A percentile compares a stretch with the other conserved stretches of the same genome.
phyloP scores from a whole-genome alignment of 495 filamentous ascomycete species.

The Daldinia vernicosa region DNA sequence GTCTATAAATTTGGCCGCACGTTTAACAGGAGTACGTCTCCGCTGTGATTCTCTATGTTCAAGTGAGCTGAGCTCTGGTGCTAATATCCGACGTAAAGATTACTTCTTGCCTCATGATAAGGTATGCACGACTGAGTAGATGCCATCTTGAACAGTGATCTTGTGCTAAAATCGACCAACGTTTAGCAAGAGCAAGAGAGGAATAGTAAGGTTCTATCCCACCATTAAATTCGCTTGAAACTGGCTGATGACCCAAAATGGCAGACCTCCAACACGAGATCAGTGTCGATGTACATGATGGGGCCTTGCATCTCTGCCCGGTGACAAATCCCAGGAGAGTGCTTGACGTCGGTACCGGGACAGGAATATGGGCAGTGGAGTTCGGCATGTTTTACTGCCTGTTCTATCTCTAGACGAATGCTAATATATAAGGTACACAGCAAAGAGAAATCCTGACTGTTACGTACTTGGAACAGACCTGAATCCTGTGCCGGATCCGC shows the following conservation, averaged over 20 bases:
- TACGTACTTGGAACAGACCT: not conserved
- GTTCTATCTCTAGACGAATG: not conserved
- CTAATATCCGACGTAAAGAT: slow-evolving; percentile 27
- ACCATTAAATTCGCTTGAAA: not conserved
- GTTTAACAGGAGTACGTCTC: slow-evolving; percentile 34
- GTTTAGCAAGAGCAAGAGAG: not conserved
- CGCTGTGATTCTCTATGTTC: not conserved
- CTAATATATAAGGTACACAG: not conserved
- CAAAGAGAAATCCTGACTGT: not conserved
- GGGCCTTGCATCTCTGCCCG: slow-evolving; percentile 60
- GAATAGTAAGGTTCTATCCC: not conserved
- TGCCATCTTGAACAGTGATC: not conserved
- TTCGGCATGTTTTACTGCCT: slow-evolving; percentile 52
- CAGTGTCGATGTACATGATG: slow-evolving; percentile 81
- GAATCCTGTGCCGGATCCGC: not conserved
- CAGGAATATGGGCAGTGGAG: slow-evolving; percentile 61
- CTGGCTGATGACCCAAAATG: not conserved
- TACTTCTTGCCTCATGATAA: slow-evolving; percentile 38
- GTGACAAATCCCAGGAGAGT: slow-evolving; percentile 42
- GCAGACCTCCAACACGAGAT: slow-evolving; percentile 73
- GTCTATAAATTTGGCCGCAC: slow-evolving; percentile 41
- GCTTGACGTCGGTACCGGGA: slow-evolving; percentile 61
- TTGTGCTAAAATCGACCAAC: not conserved
- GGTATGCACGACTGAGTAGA: slow-evolving; percentile 24
- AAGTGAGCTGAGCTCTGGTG: slow-evolving; percentile 11